Evolutionary conservation across 2,329 filamentous ascomycete species (phyloP).

Genomic region (Magnaporthiopsis poae): DNA sequence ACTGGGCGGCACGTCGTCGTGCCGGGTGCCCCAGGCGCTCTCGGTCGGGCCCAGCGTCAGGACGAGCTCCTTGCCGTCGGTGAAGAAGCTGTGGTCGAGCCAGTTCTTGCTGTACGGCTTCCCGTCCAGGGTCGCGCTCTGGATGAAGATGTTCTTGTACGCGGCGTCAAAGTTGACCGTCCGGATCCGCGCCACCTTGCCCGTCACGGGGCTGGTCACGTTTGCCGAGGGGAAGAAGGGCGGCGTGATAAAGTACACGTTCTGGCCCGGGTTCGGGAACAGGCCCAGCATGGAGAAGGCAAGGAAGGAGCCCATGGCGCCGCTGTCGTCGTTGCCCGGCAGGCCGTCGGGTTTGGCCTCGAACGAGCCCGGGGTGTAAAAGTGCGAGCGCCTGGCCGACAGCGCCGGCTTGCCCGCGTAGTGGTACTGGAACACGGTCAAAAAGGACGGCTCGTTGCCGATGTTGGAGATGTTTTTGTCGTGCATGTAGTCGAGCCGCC

Average conservation of each 20-base stretch:
- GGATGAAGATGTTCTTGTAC: conserved; percentile 52
- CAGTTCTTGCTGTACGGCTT: conserved; percentile 53
- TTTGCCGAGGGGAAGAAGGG: conserved; percentile 56
- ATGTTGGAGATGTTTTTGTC: conserved; percentile 55
- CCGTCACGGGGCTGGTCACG: conserved; percentile 46
- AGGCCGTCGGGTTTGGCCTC: conserved; percentile 48
- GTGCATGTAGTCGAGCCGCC: conserved; percentile 55
- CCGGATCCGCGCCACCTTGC: conserved; percentile 48
- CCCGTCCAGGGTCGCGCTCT: conserved; percentile 54
- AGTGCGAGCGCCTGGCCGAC: conserved; percentile 45
- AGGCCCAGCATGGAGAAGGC: conserved; percentile 60
- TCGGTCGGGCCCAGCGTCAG: conserved; percentile 50
- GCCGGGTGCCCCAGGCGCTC: conserved; percentile 53
- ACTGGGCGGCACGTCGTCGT: conserved; percentile 54
- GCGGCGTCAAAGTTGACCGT: conserved; percentile 52
- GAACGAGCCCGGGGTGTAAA: conserved; percentile 57
- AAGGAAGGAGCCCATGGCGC: conserved; percentile 60
- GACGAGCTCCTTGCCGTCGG: conserved; percentile 54
- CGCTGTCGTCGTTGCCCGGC: conserved; percentile 61
- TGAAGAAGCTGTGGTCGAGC: conserved; percentile 59
- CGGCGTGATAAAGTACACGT: conserved; percentile 62
- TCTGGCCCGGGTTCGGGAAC: conserved; percentile 58
- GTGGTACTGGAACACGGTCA: conserved; percentile 59
- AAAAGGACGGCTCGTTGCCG: conserved; percentile 52
- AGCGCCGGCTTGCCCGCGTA: conserved; percentile 55